Conservation (phyloP, 768 basidiomycete species). For the Rhodocollybia butyracea region DNA sequence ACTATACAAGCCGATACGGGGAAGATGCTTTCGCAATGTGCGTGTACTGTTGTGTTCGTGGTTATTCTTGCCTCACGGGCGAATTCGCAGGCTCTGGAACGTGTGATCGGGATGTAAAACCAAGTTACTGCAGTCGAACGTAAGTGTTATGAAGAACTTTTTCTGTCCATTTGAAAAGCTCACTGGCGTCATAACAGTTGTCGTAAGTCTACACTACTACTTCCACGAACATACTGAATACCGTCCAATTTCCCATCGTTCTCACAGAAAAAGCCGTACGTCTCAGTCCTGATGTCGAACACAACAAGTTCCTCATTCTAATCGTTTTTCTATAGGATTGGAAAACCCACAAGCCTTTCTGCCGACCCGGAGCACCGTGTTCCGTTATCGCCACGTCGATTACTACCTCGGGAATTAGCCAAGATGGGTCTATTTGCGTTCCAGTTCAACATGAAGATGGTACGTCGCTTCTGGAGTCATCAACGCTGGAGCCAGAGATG, state of each 20-base stretch:
- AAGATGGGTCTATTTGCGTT: conserved; percentile 18
- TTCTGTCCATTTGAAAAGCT: neutral
- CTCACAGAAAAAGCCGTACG: conserved; percentile 5
- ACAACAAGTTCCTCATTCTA: neutral
- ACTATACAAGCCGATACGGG: conserved; percentile 24
- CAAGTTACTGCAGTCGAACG: conserved; percentile 28
- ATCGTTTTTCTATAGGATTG: conserved; percentile 19
- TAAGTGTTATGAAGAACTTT: conserved; percentile 13
- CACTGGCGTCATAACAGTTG: conserved; percentile 3
- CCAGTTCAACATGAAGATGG: too few species aligned
- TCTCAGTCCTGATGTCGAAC: neutral
- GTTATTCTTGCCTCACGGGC: neutral
- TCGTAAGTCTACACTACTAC: conserved; percentile 6
- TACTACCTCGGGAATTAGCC: neutral
- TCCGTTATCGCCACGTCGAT: conserved; percentile 21
- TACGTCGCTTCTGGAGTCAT: too few species aligned
- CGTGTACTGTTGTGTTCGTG: neutral
- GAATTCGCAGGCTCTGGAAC: conserved; percentile 21
- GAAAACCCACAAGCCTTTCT: conserved; percentile 35
- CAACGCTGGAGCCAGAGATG: too few species aligned
- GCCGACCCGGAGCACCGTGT: conserved; percentile 26
- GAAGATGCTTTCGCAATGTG: conserved; percentile 21
- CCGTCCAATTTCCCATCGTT: neutral
- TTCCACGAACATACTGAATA: neutral
- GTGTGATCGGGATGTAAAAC: conserved; percentile 29